These are phyloP conservation scores for Didymella pinodella DNA, from an alignment of 2,329 filamentous ascomycete genomes.

Conservation along the genomic window DNA sequence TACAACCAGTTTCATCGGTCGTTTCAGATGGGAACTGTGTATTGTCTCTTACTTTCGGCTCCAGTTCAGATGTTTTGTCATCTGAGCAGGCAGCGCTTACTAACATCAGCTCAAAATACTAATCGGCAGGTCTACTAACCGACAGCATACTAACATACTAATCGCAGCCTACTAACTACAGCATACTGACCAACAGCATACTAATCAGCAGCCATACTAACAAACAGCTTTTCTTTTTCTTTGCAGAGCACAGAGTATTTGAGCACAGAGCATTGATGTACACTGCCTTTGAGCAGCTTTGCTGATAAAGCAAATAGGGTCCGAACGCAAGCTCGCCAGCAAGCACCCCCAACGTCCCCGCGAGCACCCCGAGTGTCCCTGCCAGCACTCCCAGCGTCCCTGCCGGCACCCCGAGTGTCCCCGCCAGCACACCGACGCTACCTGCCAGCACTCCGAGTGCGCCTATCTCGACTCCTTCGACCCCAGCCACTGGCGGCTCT, in stretches of 20 bases:
- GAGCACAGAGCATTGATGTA: slow-evolving; percentile 12
- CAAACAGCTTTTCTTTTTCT: not conserved
- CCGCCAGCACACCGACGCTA: too few relatives aligned
- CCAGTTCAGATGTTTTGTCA: not conserved
- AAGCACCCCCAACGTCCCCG: not conserved
- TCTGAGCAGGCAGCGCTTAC: not conserved
- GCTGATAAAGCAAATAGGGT: slow-evolving; percentile 20
- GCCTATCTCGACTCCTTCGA: not conserved
- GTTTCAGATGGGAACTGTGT: slow-evolving; percentile 3
- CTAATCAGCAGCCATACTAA: not conserved
- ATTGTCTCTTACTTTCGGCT: slow-evolving; percentile 4
- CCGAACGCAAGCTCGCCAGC: not conserved
- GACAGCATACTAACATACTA: slow-evolving; percentile 1
- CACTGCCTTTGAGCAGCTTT: slow-evolving; percentile 18
- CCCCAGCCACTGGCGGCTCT: not conserved
- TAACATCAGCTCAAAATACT: not conserved
- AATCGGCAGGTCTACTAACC: not conserved
- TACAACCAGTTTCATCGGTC: slow-evolving; percentile 1
- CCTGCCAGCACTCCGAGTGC: not conserved
- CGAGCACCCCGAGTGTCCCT: not conserved
- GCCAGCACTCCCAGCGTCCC: not conserved
- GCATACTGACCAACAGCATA: not conserved
- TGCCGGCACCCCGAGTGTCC: too few relatives aligned
- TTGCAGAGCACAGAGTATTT: slow-evolving; percentile 19
- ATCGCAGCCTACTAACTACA: not conserved